Evolutionary conservation across 2,329 filamentous ascomycete species (phyloP), one percentile per base, ranked within the genome.

Genomic region (Pseudofabraea citricarpa): DNA sequence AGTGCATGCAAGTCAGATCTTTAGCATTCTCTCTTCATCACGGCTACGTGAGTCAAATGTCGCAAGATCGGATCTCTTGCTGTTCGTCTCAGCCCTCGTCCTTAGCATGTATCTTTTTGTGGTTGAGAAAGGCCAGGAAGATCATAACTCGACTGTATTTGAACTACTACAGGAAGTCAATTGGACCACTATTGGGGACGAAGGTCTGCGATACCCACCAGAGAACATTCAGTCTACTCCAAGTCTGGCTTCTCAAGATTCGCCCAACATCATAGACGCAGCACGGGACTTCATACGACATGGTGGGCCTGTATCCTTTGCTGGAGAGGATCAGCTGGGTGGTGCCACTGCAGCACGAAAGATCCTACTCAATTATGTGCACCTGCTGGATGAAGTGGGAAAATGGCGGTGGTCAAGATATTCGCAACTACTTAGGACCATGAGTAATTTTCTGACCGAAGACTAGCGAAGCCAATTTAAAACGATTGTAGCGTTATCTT

Each of bases 51-150:
- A 35, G 7, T 35, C 31, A 35, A 35, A 35, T 18, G 16, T 35
- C 31, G 31, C 31, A 18, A 35, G 31, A 18, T 13, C 31, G 12
- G 31, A 35, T 35, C 31, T 13, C 15, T 35, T 35, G 31, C 16
- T 35, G 16, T 35, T 35, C 31, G 31, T 35, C 16, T 35, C 31
- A 8, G 31, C 31, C 8, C 16, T 35, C 8, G 31, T 35, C 8
- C 31, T 35, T 8, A 35, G 31, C 31, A 35, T 35, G 31, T 35
- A 35, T 18, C 31, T 35, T 15, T 35, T 35, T 15, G 31, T 35
- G 31, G 16, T 18, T 8, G 31, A 35, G 8, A 8, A 35, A 35
- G 31, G 16, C 9, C 9, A 35, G 16, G 31, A 35, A 18, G 31
- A 35, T 18, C 10, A 35, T 8, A 15, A 16, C 31, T 13, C 10